Conservation (phyloP, 2,329 filamentous ascomycete species). For the Pseudocercospora vitis region DNA sequence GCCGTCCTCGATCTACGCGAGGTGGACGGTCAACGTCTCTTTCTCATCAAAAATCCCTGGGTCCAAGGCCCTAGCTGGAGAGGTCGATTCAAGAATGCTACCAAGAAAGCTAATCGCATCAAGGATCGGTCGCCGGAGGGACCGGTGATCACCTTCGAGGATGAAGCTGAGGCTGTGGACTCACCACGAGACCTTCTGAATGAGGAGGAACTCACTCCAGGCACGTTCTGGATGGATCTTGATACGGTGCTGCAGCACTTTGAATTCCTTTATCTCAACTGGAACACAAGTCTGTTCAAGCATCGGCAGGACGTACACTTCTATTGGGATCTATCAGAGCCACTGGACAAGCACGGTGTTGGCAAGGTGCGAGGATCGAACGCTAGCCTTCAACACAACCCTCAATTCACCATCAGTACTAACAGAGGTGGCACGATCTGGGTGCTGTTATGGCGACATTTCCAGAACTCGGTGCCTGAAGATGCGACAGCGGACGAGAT, state of each 20-base stretch:
- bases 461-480: constrained; percentile 45
- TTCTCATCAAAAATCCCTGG: constrained; percentile 97
- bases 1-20: constrained; percentile 79
- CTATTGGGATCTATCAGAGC: constrained; percentile 65
- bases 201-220: constrained; percentile 53
- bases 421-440: constrained; percentile 65
- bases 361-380: constrained; percentile 55
- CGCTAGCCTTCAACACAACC: constrained; percentile 70
- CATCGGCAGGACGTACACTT: constrained; percentile 89
- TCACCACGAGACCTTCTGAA: constrained; percentile 40
- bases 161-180: constrained; percentile 32
- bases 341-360: constrained; percentile 33
- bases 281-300: constrained; percentile 84
- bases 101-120: constrained; percentile 11
- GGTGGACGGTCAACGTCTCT: constrained; percentile 60
- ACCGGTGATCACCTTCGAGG: constrained; percentile 25
- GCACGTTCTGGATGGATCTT: constrained; percentile 92
- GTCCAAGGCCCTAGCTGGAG: constrained; percentile 76
- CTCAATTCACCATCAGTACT: constrained; percentile 59
- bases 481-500: constrained; percentile 36
- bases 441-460: constrained; percentile 84
- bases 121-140: constrained; percentile 12
- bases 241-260: constrained; percentile 89
- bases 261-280: constrained; percentile 94
- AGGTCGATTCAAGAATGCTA: constrained; percentile 44